Percentiles rank a stretch among this genome's conserved stretches.
phyloP scores from a whole-genome alignment of 768 basidiomycete genomes.

The Tephrocybe sp. region DNA sequence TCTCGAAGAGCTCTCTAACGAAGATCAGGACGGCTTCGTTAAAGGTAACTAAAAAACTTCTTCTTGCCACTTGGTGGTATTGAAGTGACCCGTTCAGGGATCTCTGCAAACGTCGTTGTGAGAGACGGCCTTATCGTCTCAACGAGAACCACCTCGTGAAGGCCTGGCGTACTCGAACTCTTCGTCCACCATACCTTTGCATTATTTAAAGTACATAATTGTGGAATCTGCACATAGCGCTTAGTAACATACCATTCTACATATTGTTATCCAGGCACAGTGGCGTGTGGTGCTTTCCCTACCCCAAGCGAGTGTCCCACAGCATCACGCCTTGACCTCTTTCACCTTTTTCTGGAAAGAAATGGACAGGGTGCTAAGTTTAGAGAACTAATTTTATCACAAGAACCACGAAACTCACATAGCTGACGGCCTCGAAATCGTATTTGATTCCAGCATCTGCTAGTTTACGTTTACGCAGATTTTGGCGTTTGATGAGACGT shows the following conservation, averaged over 20 bases:
- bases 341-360: constrained; percentile 23
- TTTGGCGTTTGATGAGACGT: constrained; percentile 74
- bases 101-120: not conserved
- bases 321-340: constrained; percentile 6
- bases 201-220: not conserved
- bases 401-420: constrained; percentile 53
- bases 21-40: constrained; percentile 64
- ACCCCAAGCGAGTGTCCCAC: not conserved
- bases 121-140: not conserved
- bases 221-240: not conserved
- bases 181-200: not conserved
- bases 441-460: constrained; percentile 83
- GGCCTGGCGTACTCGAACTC: not conserved
- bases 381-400: not conserved
- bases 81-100: not conserved
- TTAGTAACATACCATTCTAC: too few relatives aligned
- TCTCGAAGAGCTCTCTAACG: constrained; percentile 74
- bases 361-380: constrained; percentile 1
- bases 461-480: constrained; percentile 74
- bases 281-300: not conserved
- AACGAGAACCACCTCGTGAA: not conserved
- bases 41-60: constrained; percentile 20
- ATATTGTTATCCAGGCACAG: not conserved
- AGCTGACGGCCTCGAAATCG: constrained; percentile 75
- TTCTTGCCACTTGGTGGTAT: not conserved